phyloP scores from a whole-genome alignment of 2,329 filamentous ascomycete species.

The Tolypocladium pustulatum region DNA sequence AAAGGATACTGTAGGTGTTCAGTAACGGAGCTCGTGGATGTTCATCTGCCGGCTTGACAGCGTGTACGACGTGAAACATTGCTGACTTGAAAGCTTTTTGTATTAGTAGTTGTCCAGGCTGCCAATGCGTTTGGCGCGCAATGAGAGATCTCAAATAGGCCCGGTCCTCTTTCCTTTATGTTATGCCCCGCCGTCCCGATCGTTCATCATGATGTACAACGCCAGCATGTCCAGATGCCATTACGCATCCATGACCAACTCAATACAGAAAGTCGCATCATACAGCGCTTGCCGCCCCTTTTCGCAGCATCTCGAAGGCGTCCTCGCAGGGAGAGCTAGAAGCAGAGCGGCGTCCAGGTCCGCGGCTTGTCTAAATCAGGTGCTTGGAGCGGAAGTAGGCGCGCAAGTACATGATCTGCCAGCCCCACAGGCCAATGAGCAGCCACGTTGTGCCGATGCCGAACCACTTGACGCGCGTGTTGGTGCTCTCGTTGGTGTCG shows the following conservation, averaged over 20 bases:
- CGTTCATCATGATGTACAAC: constrained; percentile 22
- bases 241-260: not conserved
- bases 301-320: not conserved
- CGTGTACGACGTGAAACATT: not conserved
- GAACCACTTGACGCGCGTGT: constrained; percentile 98
- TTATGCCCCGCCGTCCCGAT: constrained; percentile 8
- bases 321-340: not conserved
- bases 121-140: not conserved
- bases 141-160: not conserved
- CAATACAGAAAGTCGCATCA: not conserved
- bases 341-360: not conserved
- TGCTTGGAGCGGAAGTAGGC: constrained; percentile 75
- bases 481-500: constrained; percentile 99
- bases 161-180: not conserved
- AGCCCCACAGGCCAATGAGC: constrained; percentile 77
- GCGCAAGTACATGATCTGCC: constrained; percentile 96
- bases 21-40: not conserved
- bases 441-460: constrained; percentile 88
- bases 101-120: not conserved
- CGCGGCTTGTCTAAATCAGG: constrained; percentile 19
- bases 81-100: not conserved
- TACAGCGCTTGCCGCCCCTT: not conserved
- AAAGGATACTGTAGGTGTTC: not conserved
- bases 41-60: not conserved
- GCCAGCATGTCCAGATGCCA: constrained; percentile 6